Evolutionary conservation across 1,284 basidiomycete species (phyloP), one percentile per base, ranked within the genome.

Genomic region (Irpex sp.): DNA sequence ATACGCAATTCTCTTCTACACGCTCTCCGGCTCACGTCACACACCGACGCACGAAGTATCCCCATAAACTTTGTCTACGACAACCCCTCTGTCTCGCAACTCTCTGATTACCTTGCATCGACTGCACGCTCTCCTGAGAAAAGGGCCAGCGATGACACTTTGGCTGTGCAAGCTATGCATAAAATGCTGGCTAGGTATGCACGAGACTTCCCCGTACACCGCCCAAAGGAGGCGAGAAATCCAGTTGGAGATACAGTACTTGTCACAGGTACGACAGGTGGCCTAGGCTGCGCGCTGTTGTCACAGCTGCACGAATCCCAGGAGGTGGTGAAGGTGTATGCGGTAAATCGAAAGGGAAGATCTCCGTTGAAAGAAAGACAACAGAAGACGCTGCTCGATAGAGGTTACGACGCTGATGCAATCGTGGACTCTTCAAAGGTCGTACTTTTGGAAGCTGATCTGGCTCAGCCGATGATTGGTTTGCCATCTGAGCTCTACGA

Each of bases 1-100:
- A 75, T 77, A 36, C 69, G 76, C 6, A 76, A 76, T 62, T 65
- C 71, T 0, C 17, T 77, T 7, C 49, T 73, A 1, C 68, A 68
- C 13, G 71, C 70, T 9, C 53, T 77, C 13, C 67, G 68, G 5
- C 35, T 53, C 9, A 57, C 68, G 2, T 54, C 63, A 1, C 50
- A 53, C 4, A 56, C 59, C 21, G 53, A 61, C 37, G 64, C 62
- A 13, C 35, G 63, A 49, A 6, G 47, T 11, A 31, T 67, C 17
- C 61, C 66, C 8, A 62, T 57, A 11, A 70, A 66, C 55, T 66
- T 76, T 58, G 72, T 77, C 5, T 77, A 76, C 61, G 56, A 67
- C 54, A 39, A 74, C 55, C 74, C 74, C 1, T 67, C 67, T 2
- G 68, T 76, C 55, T 49, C 31, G 9, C 37, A 49, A 3, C 66